Conservation (phyloP, 768 basidiomycete species). For the Tephrocybe sp. region DNA sequence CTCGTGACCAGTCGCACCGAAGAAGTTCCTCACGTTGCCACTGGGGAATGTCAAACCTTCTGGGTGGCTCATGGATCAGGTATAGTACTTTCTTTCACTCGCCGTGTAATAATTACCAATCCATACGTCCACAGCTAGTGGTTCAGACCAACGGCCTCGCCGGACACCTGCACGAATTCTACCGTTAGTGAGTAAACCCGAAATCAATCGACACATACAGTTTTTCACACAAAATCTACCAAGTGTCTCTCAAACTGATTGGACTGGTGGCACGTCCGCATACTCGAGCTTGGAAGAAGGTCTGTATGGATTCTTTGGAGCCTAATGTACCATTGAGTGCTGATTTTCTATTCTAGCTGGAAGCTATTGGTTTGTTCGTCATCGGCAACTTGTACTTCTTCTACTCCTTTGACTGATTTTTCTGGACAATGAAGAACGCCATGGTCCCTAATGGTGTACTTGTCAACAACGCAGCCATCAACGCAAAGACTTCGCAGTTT, state of each 20-base stretch:
- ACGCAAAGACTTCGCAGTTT: conserved; percentile 46
- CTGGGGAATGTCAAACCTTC: conserved; percentile 37
- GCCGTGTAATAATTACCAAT: not conserved
- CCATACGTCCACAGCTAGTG: conserved; percentile 27
- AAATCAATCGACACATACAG: not conserved
- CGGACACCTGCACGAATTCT: conserved; percentile 43
- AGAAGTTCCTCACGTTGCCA: conserved; percentile 39
- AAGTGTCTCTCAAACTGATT: conserved; percentile 41
- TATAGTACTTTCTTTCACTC: conserved; percentile 7
- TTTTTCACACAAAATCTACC: not conserved
- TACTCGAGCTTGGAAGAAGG: conserved; percentile 47
- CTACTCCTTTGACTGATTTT: not conserved
- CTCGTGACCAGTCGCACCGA: conserved; percentile 36
- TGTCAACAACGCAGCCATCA: conserved; percentile 43
- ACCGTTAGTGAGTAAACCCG: conserved; percentile 7
- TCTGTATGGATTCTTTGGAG: too few relatives aligned
- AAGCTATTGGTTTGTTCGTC: conserved; percentile 58
- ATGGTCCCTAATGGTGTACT: conserved; percentile 55
- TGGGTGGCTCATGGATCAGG: conserved; percentile 46
- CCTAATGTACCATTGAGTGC: too few relatives aligned
- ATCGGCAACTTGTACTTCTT: not conserved
- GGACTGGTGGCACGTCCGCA: conserved; percentile 38
- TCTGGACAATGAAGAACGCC: conserved; percentile 47
- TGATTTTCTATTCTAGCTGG: conserved; percentile 37
- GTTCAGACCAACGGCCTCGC: conserved; percentile 45